Base-by-base conservation (phyloP, 768 basidiomycete genomes). In the Clavaria fumosa region DNA sequence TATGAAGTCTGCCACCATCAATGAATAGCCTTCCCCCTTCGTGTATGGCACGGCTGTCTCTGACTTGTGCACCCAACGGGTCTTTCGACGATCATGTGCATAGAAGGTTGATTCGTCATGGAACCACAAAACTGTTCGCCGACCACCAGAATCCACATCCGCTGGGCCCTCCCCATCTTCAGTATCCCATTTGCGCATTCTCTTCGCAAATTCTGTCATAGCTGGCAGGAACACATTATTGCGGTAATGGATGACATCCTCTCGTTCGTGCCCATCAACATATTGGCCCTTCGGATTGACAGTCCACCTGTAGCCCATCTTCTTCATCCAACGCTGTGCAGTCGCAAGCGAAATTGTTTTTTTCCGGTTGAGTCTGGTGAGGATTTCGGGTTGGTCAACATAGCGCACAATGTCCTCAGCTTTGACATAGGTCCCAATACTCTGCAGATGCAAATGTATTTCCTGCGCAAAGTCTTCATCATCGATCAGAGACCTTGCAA, bases 41-140 rank as follows among this genome's bases (percentile, higher is more conserved):
- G 48, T 35, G 9, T 46, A 45, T 7, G 58, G 59, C 3, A 43
- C 37, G 3, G 56, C 48, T 3, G 22, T 41, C 31, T 42, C 50
- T 2, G 32, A 27, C 15, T 43, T 31, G 22, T 53, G 50, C 2
- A 56, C 47, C 58, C 59, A 61, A 12, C 43, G 35, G 0, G 23
- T 35, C 5, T 38, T 38, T 1, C 48, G 45, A 2, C 47, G 48
- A 33, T 62, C 56, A 42, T 62, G 39, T 3, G 51, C 54, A 43
- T 57, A 58, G 48, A 61, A 61, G 1, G 46, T 53, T 2, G 51
- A 53, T 41, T 64, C 54, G 41, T 62, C 53, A 33, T 62, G 59
- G 24, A 37, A 43, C 47, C 44, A 47, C 12, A 51, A 28, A 12
- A 48, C 40, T 21, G 28, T 37, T 11, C 3, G 33, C 27, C 4